phyloP scores from a whole-genome alignment of 495 filamentous ascomycete species.

The Terfezia boudieri region DNA sequence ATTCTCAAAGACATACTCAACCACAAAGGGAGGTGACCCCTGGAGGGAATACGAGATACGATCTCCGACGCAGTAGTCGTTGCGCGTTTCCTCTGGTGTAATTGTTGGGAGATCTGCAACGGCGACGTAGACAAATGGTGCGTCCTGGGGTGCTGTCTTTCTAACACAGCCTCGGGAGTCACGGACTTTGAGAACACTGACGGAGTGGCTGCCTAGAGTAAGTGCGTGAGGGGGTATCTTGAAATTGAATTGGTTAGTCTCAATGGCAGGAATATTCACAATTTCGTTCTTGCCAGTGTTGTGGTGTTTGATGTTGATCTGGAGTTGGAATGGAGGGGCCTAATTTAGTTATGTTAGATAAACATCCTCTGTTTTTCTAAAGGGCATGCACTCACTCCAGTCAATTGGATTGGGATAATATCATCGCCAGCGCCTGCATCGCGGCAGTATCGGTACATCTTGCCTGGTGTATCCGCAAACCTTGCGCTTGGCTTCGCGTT shows the following conservation, averaged over 20 bases:
- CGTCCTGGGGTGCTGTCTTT: slow-evolving; percentile 35
- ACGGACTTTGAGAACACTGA: slow-evolving; percentile 70
- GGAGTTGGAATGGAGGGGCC: slow-evolving; percentile 63
- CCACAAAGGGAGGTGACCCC: slow-evolving; percentile 70
- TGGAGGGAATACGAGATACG: slow-evolving; percentile 74
- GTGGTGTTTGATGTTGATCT: slow-evolving; percentile 80
- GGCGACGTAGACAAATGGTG: slow-evolving; percentile 56
- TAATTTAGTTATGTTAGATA: slow-evolving; percentile 74
- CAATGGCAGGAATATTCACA: slow-evolving; percentile 54
- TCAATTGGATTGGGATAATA: slow-evolving; percentile 60
- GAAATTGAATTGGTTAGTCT: slow-evolving; percentile 48
- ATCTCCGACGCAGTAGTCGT: slow-evolving; percentile 89
- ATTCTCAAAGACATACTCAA: slow-evolving; percentile 75
- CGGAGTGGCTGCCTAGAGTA: slow-evolving; percentile 59
- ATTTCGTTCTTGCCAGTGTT: slow-evolving; percentile 55
- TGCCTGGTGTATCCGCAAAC: slow-evolving; percentile 59
- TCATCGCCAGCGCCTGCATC: slow-evolving; percentile 61
- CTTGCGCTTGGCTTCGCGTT: slow-evolving; percentile 55
- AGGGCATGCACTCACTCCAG: slow-evolving; percentile 28
- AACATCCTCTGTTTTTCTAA: slow-evolving; percentile 33
- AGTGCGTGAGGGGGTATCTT: slow-evolving; percentile 63
- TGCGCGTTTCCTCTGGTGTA: slow-evolving; percentile 55
- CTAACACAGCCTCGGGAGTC: slow-evolving; percentile 67
- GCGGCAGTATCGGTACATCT: slow-evolving; percentile 84
- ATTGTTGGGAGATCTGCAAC: slow-evolving; percentile 85